phyloP scores from a whole-genome alignment of 257 asterid species.

The Solanum habrochaites region DNA sequence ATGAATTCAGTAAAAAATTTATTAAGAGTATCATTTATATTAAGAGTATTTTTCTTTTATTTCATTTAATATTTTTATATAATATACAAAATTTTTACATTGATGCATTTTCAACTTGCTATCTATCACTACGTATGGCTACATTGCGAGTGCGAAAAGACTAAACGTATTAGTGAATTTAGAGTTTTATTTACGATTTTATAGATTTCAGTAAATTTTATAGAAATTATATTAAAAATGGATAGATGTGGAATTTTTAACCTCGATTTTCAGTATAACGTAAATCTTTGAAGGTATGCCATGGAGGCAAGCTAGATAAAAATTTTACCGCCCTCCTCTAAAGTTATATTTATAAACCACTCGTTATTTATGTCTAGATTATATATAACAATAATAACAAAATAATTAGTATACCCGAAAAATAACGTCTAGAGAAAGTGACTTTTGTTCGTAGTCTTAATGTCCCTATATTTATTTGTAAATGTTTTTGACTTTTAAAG shows the following conservation, averaged over 20 bases:
- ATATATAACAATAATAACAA: neutral
- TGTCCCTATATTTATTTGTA: no score
- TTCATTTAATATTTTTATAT: no score
- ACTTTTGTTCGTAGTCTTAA: no score
- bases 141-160: neutral
- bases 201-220: neutral
- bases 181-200: neutral
- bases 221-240: neutral
- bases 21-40: no score
- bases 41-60: no score
- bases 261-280: neutral
- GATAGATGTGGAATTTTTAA: neutral
- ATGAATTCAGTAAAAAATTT: accelerated
- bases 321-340: neutral
- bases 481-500: no score
- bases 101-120: neutral
- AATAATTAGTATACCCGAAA: neutral
- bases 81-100: no score
- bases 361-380: neutral
- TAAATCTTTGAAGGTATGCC: neutral
- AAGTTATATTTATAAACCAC: neutral
- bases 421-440: neutral
- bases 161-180: neutral
- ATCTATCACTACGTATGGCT: no score
- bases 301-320: neutral